These are phyloP conservation scores for Nitzschia sp. DNA, from an alignment of 108 stramenopile genomes.

Conservation along the genomic window DNA sequence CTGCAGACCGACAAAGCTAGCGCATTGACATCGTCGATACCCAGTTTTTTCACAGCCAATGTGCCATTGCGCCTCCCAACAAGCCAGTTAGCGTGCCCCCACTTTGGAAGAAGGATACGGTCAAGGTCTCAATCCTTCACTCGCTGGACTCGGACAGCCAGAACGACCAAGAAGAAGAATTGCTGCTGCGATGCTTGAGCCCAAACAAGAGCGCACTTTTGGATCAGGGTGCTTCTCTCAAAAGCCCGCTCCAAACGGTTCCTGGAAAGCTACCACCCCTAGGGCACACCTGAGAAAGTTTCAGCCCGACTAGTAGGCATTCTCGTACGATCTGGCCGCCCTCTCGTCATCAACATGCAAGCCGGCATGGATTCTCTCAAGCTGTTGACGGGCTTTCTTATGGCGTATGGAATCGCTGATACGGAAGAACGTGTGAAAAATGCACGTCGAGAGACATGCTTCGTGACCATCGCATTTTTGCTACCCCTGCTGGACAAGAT, in stretches of 20 bases:
- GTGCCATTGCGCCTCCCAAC: conserved; percentile 16
- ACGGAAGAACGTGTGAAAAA: conserved; percentile 64
- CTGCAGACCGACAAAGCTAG: conserved; percentile 37
- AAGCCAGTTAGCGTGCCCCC: conserved; percentile 32
- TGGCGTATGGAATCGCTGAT: conserved; percentile 85
- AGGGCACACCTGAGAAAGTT: conserved; percentile 73
- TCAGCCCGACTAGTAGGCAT: conserved; percentile 60
- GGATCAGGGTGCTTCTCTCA: conserved; percentile 61
- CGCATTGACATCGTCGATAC: not conserved
- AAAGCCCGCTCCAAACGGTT: conserved; percentile 59
- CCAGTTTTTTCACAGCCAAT: not conserved
- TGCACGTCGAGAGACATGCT: conserved; percentile 65
- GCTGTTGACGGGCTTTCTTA: conserved; percentile 73
- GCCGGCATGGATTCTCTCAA: conserved; percentile 60
- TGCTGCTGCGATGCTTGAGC: conserved; percentile 62
- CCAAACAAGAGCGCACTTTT: conserved; percentile 74
- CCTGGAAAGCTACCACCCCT: conserved; percentile 44
- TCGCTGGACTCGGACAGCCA: conserved; percentile 71
- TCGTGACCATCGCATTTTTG: conserved; percentile 77
- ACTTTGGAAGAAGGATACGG: conserved; percentile 54
- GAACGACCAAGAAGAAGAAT: conserved; percentile 59
- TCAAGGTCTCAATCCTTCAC: conserved; percentile 41
- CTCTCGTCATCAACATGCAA: conserved; percentile 58
- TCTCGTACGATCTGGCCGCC: conserved; percentile 61
- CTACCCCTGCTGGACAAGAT: conserved; percentile 78